These are phyloP conservation scores for Fusarium sororula DNA, from an alignment of 2,329 filamentous ascomycete species.

Conservation along the genomic window DNA sequence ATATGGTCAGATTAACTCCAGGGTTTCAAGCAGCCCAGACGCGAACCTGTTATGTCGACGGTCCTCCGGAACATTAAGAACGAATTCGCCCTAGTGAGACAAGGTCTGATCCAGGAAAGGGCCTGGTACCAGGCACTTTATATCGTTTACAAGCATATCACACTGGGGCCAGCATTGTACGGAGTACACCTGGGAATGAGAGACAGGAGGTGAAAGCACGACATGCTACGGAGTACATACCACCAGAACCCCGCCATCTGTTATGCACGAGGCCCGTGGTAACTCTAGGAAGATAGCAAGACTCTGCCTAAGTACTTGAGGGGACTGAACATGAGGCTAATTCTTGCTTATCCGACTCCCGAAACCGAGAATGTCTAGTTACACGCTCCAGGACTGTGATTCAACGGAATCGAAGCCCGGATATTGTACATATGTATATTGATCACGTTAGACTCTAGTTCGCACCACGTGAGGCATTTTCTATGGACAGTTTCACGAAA, in stretches of 20 bases:
- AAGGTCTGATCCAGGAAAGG: background rate
- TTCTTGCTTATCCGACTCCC: background rate
- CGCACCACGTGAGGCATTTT: slow-evolving; percentile 1
- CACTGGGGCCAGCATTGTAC: background rate
- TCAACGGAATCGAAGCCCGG: background rate
- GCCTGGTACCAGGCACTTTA: background rate
- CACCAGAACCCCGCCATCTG: slow-evolving; percentile 15
- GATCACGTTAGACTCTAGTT: background rate
- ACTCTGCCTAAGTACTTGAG: background rate
- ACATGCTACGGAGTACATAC: background rate
- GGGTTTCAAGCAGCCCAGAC: background rate
- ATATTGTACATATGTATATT: background rate
- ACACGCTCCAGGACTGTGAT: background rate
- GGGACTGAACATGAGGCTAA: background rate
- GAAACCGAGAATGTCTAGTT: background rate
- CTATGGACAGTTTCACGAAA: background rate
- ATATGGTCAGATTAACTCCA: background rate
- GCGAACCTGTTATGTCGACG: background rate
- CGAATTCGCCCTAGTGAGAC: slow-evolving; percentile 17
- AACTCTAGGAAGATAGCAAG: background rate
- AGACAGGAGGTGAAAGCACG: slow-evolving; percentile 3
- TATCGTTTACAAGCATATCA: slow-evolving; percentile 31
- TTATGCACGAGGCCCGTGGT: background rate
- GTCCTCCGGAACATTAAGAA: background rate
- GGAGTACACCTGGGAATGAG: background rate